phyloP scores from a whole-genome alignment of 2,329 filamentous ascomycete species.

The Raffaelea deltoideospora region DNA sequence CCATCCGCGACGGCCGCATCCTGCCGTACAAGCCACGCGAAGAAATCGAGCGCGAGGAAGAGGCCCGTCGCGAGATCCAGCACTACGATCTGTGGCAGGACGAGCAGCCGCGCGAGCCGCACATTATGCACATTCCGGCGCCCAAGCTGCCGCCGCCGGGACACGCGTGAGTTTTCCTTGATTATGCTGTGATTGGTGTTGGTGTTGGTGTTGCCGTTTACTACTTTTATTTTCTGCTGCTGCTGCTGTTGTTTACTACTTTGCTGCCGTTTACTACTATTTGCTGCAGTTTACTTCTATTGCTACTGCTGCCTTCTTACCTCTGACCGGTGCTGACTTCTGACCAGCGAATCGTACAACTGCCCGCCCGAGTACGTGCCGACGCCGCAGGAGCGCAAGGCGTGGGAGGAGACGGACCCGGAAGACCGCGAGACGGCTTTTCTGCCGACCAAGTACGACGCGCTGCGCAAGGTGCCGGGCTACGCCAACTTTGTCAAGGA shows the following conservation, averaged over 20 bases:
- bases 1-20: constrained; percentile 87
- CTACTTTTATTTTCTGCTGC: background rate
- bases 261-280: no score
- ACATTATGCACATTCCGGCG: constrained; percentile 88
- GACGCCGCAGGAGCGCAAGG: constrained; percentile 64
- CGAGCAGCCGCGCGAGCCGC: constrained; percentile 65
- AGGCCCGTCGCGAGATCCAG: constrained; percentile 50
- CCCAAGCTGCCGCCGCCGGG: constrained; percentile 87
- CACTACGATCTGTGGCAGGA: constrained; percentile 93
- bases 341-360: constrained; percentile 72
- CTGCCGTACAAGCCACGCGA: constrained; percentile 71
- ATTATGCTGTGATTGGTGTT: background rate
- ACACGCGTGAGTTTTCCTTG: constrained; percentile 34
- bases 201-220: no score
- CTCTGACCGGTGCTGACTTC: background rate
- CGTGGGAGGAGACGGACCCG: constrained; percentile 74
- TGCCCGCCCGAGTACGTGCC: constrained; percentile 90
- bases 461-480: constrained; percentile 80
- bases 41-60: constrained; percentile 49
- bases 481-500: constrained; percentile 88
- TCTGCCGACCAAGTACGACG: constrained; percentile 65
- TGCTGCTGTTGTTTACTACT: no score
- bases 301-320: no score
- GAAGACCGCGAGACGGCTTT: constrained; percentile 88
- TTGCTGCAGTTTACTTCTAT: no score